A percentile compares a stretch with the other conserved stretches of the same genome.
These are phyloP conservation scores for Starmerella geochares DNA, from an alignment of 805 yeast species.

Conservation along the genomic window DNA sequence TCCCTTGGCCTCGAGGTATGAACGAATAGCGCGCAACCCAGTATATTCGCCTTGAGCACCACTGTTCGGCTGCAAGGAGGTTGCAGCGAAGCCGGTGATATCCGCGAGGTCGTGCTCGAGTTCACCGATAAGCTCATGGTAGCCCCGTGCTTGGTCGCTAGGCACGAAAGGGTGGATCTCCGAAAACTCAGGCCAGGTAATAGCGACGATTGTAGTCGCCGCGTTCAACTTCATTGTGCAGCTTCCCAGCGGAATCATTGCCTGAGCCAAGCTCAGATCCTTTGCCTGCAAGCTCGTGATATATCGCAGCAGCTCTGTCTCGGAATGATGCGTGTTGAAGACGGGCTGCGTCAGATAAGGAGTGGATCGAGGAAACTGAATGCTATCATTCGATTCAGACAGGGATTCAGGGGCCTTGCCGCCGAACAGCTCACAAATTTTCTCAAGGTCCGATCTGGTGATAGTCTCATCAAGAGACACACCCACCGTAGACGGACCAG, in stretches of 20 bases:
- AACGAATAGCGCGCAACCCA: slow-evolving; percentile 76
- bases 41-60: slow-evolving; percentile 99
- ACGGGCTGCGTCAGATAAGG: slow-evolving; percentile 54
- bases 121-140: slow-evolving; percentile 60
- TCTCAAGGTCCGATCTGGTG: slow-evolving; percentile 47
- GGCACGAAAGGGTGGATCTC: slow-evolving; percentile 92
- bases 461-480: slow-evolving; percentile 89
- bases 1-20: slow-evolving; percentile 62
- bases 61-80: slow-evolving; percentile 90
- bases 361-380: slow-evolving; percentile 33
- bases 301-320: slow-evolving; percentile 89
- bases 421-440: slow-evolving; percentile 54
- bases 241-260: slow-evolving; percentile 96
- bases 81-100: slow-evolving; percentile 85
- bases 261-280: slow-evolving; percentile 86
- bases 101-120: slow-evolving; percentile 77
- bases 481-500: slow-evolving; percentile 50
- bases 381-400: slow-evolving; percentile 22
- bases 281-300: slow-evolving; percentile 72
- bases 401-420: slow-evolving; percentile 27
- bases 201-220: slow-evolving; percentile 87
- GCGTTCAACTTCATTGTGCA: slow-evolving; percentile 97
- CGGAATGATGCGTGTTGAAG: slow-evolving; percentile 81
- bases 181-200: slow-evolving; percentile 89
- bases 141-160: slow-evolving; percentile 76